Evolutionary conservation across 2,329 filamentous ascomycete genomes (phyloP).

Genomic region (Tetracladium maxilliforme): DNA sequence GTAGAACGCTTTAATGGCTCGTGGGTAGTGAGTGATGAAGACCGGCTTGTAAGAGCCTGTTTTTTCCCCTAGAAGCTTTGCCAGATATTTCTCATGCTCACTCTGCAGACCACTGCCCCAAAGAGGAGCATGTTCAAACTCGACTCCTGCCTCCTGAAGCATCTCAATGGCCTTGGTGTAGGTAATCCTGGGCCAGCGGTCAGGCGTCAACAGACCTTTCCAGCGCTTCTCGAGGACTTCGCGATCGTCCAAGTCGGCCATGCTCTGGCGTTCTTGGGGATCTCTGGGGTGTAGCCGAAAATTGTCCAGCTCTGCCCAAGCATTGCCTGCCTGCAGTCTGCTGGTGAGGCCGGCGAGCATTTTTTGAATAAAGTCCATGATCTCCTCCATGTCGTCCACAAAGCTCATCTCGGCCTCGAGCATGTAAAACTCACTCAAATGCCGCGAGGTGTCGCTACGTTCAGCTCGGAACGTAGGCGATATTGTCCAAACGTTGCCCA

Average conservation of each 20-base stretch:
- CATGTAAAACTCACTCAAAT: conserved; percentile 98
- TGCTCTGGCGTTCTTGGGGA: conserved; percentile 13
- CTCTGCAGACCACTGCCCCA: conserved; percentile 70
- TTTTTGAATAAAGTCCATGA: conserved; percentile 71
- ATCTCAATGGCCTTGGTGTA: conserved; percentile 65
- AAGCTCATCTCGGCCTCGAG: conserved; percentile 85
- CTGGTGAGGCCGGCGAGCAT: conserved; percentile 49
- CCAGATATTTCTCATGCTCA: conserved; percentile 86
- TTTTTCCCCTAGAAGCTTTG: conserved; percentile 37
- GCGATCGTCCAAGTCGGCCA: conserved; percentile 17
- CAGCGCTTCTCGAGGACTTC: conserved; percentile 52
- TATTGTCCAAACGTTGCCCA: conserved; percentile 85
- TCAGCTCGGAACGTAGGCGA: conserved; percentile 92
- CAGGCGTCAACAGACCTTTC: conserved; percentile 42
- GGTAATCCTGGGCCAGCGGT: conserved; percentile 64
- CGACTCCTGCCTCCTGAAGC: conserved; percentile 38
- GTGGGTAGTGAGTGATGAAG: conserved; percentile 91
- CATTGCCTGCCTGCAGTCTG: conserved; percentile 22
- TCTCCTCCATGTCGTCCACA: conserved; percentile 47
- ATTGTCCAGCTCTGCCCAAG: conserved; percentile 9
- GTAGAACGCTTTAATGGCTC: conserved; percentile 81
- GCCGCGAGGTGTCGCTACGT: conserved; percentile 80
- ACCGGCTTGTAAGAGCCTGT: conserved; percentile 47
- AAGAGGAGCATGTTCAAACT: conserved; percentile 52
- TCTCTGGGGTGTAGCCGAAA: conserved; percentile 28